Evolutionary conservation across 306 rosid species (phyloP).

Genomic region (Pyrus communis): DNA sequence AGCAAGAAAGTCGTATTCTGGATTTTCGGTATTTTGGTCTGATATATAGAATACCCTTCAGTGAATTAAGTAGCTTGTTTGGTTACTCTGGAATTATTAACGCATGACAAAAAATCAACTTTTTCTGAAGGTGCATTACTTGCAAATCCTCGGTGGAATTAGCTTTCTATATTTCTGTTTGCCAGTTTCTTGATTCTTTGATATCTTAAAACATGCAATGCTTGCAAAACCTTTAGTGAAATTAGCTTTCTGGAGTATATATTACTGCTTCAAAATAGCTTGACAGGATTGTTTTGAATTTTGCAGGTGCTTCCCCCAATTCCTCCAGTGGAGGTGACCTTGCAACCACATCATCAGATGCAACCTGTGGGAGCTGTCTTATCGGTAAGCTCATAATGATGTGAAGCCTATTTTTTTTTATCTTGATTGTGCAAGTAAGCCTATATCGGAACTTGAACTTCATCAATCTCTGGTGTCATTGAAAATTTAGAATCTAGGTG

Average conservation of each 20-base stretch:
- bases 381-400: constrained; percentile 51
- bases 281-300: constrained; percentile 15
- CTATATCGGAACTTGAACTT: neutral
- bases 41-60: neutral
- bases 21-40: neutral
- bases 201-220: neutral
- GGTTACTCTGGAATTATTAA: neutral
- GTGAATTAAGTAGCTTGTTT: neutral
- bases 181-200: neutral
- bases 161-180: neutral
- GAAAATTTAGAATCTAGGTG: constrained; percentile 1
- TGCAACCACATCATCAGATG: constrained; percentile 63
- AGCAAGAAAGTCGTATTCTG: neutral
- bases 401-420: neutral
- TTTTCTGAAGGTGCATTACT: neutral
- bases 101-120: neutral
- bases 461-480: neutral
- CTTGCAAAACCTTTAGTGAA: constrained; percentile 2
- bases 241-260: constrained; percentile 3
- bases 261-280: neutral
- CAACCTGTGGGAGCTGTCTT: constrained; percentile 69
- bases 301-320: constrained; percentile 70
- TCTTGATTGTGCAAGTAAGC: neutral
- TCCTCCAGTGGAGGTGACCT: constrained; percentile 50
- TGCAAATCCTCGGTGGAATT: neutral